phyloP scores from a whole-genome alignment of 2,329 filamentous ascomycete species.

The Pseudogymnoascus sp. region DNA sequence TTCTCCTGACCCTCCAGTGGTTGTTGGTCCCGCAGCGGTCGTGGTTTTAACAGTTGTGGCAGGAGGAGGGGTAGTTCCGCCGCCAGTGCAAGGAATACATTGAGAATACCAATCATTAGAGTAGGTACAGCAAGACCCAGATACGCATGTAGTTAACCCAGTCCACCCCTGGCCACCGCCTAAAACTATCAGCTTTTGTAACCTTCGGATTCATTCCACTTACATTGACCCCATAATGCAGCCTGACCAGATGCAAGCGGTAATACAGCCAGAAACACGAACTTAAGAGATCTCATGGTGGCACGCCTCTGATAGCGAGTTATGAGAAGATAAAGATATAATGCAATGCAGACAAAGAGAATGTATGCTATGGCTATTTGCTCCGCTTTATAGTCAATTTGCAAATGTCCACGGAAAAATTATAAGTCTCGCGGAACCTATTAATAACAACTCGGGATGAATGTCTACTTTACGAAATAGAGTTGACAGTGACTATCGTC shows the following conservation, averaged over 20 bases:
- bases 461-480: background rate
- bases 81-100: constrained; percentile 14
- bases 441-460: background rate
- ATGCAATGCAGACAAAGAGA: background rate
- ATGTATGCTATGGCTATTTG: background rate
- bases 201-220: background rate
- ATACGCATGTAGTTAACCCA: constrained; percentile 21
- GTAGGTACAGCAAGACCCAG: constrained; percentile 20
- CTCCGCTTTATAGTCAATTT: background rate
- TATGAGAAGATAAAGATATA: background rate
- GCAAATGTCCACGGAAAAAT: background rate
- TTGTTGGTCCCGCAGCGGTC: background rate
- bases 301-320: background rate
- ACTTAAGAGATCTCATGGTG: background rate
- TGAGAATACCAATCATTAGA: constrained; percentile 22
- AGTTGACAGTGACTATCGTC: background rate
- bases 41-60: background rate
- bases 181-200: background rate
- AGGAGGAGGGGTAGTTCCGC: background rate
- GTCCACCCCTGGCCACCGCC: constrained; percentile 23
- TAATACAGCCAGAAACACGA: background rate
- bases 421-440: background rate
- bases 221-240: constrained; percentile 8
- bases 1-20: constrained; percentile 6
- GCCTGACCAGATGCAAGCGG: background rate